Evolutionary conservation across 73 alveolate species (phyloP).

Genomic region (Tetrahymena elliotti): DNA sequence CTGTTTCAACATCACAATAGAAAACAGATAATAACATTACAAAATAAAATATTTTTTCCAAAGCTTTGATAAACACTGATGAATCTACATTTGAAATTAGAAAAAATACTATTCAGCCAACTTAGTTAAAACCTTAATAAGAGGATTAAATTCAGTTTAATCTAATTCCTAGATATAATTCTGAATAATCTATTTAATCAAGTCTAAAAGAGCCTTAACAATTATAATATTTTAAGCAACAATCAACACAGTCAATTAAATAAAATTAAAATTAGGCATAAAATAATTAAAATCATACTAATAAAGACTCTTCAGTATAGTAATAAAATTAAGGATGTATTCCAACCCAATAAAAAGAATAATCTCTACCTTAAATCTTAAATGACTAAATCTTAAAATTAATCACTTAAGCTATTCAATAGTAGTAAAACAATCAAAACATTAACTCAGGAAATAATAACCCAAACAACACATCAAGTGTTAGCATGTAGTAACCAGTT

Average conservation of each 20-base stretch:
- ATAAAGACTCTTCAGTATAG: background rate
- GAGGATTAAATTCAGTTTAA: background rate
- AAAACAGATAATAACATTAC: background rate
- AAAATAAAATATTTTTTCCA: background rate
- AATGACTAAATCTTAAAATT: background rate
- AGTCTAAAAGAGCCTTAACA: background rate
- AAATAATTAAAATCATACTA: background rate
- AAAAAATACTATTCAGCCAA: background rate
- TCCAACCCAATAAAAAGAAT: background rate
- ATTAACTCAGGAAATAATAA: background rate
- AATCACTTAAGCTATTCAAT: background rate
- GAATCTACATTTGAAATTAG: background rate
- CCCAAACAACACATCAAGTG: background rate
- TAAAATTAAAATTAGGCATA: background rate
- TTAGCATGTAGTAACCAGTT: background rate
- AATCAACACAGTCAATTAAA: background rate
- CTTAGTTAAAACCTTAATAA: background rate
- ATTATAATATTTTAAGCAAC: background rate
- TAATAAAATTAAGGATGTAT: background rate
- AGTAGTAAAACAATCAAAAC: background rate
- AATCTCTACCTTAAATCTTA: background rate
- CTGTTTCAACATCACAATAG: background rate
- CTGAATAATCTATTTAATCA: background rate
- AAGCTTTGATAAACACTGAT: background rate
- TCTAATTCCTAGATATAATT: background rate